These are phyloP conservation scores for Candida pseudoviswanathii DNA, from an alignment of 1,139 yeast species.

Conservation along the genomic window DNA sequence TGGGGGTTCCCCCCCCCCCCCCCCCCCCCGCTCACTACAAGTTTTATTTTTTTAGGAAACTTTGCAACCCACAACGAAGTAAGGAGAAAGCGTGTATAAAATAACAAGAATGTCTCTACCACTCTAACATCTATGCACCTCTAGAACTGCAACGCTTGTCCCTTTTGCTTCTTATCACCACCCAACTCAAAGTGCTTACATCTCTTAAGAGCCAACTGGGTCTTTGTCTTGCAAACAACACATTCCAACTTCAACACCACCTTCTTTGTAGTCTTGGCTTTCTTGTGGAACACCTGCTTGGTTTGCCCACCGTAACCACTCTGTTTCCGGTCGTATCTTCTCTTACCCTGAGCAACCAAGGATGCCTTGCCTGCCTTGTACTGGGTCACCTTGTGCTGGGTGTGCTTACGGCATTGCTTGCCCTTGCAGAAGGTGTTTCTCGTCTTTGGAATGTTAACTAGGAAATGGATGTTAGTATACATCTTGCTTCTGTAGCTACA, in stretches of 20 bases:
- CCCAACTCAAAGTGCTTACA: constrained; percentile 5
- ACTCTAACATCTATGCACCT: not conserved
- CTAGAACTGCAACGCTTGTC: constrained; percentile 96
- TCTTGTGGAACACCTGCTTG: constrained; percentile 2
- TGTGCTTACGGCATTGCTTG: constrained; percentile 3
- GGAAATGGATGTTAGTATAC: not conserved
- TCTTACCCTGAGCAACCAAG: constrained; percentile 1
- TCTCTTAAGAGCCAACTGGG: constrained; percentile 3
- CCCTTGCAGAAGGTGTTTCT: constrained; percentile 2
- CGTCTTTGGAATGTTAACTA: constrained; percentile 4
- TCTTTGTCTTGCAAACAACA: constrained; percentile 3
- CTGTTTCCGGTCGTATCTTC: constrained; percentile 3
- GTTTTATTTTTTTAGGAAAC: not conserved
- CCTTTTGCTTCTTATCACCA: constrained; percentile 28
- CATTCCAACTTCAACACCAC: constrained; percentile 5
- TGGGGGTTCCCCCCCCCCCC: not conserved
- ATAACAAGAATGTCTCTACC: not conserved
- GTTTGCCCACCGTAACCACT: constrained; percentile 4
- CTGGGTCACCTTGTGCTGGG: constrained; percentile 4
- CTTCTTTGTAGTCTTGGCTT: constrained; percentile 2
- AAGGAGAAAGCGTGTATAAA: not conserved
- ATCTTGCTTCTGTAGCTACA: not conserved
- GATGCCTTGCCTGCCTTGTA: constrained; percentile 4
- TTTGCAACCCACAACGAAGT: not conserved
- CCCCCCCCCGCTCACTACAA: not conserved